These are phyloP conservation scores for Auricularia heimuer DNA, from an alignment of 768 basidiomycete genomes.

Conservation along the genomic window DNA sequence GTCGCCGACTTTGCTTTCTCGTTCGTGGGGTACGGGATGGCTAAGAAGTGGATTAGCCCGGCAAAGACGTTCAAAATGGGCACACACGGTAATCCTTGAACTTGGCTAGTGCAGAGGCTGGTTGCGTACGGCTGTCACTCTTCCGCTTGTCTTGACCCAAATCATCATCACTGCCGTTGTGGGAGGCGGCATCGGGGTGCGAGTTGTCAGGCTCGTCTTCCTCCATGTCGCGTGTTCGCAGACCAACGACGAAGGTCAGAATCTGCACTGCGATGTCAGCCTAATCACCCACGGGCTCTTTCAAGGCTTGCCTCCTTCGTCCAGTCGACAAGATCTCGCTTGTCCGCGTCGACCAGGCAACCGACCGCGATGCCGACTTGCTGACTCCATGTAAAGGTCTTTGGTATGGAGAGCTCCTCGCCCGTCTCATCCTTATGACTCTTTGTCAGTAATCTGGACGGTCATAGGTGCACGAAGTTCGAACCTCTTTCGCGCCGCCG, in stretches of 20 bases:
- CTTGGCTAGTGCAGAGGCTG: slow-evolving; percentile 58
- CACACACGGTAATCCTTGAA: slow-evolving; percentile 68
- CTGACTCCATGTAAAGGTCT: slow-evolving; percentile 81
- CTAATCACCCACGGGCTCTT: background rate
- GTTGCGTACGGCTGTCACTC: slow-evolving; percentile 21
- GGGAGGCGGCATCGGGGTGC: slow-evolving; percentile 16
- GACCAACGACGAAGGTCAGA: slow-evolving; percentile 45
- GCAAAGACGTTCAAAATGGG: background rate
- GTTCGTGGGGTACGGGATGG: slow-evolving; percentile 65
- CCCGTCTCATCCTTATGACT: slow-evolving; percentile 23
- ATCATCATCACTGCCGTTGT: slow-evolving; percentile 25
- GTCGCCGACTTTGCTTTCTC: slow-evolving; percentile 69
- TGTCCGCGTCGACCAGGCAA: slow-evolving; percentile 55
- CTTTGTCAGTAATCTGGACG: background rate
- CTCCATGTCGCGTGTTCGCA: slow-evolving; percentile 50
- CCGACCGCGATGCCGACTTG: slow-evolving; percentile 81
- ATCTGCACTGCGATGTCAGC: slow-evolving; percentile 33
- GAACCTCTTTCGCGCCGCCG: slow-evolving; percentile 16
- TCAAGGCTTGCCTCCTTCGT: slow-evolving; percentile 56
- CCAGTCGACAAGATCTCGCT: slow-evolving; percentile 65
- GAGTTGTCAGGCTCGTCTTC: slow-evolving; percentile 36
- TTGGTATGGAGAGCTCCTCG: slow-evolving; percentile 71
- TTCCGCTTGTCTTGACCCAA: slow-evolving; percentile 15
- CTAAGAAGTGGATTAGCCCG: slow-evolving; percentile 29
- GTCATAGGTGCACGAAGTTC: background rate